phyloP scores from a whole-genome alignment of 768 basidiomycete genomes.

The Serendipita indica region DNA sequence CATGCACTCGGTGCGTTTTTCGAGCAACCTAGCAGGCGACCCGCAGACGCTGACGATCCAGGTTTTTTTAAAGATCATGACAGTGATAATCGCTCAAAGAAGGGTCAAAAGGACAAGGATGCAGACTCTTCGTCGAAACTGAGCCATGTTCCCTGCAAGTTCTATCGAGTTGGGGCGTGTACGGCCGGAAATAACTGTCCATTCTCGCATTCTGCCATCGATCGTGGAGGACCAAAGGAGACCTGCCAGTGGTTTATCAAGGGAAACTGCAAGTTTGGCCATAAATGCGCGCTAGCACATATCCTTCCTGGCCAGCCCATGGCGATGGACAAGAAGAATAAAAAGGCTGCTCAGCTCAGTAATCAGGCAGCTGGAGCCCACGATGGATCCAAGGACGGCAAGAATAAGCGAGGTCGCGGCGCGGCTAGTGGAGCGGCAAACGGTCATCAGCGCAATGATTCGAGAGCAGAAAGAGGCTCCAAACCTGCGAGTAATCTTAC shows the following conservation, averaged over 20 bases:
- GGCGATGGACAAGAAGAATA: constrained; percentile 96
- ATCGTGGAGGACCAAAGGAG: constrained; percentile 68
- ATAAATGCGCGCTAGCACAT: constrained; percentile 85
- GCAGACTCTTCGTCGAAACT: constrained; percentile 51
- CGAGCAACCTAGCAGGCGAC: neutral
- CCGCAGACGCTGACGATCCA: neutral
- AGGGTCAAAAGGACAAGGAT: constrained; percentile 3
- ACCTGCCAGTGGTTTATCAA: constrained; percentile 86
- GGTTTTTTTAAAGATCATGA: neutral
- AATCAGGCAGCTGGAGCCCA: neutral
- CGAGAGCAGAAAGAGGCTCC: neutral
- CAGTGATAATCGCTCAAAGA: neutral
- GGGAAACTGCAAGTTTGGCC: constrained; percentile 72
- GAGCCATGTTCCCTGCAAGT: constrained; percentile 94
- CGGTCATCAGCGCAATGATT: neutral
- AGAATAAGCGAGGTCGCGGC: constrained; percentile 4
- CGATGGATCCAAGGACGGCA: constrained; percentile 13
- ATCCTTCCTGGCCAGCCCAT: constrained; percentile 86
- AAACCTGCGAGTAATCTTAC: neutral
- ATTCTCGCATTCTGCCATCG: constrained; percentile 70
- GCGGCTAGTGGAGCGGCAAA: neutral
- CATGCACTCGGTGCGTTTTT: constrained; percentile 3
- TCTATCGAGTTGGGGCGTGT: constrained; percentile 88
- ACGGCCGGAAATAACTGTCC: constrained; percentile 89
- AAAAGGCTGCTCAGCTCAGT: constrained; percentile 63